These are phyloP conservation scores for Wickerhamiella lipophila DNA, from an alignment of 805 yeast genomes.

Conservation along the genomic window DNA sequence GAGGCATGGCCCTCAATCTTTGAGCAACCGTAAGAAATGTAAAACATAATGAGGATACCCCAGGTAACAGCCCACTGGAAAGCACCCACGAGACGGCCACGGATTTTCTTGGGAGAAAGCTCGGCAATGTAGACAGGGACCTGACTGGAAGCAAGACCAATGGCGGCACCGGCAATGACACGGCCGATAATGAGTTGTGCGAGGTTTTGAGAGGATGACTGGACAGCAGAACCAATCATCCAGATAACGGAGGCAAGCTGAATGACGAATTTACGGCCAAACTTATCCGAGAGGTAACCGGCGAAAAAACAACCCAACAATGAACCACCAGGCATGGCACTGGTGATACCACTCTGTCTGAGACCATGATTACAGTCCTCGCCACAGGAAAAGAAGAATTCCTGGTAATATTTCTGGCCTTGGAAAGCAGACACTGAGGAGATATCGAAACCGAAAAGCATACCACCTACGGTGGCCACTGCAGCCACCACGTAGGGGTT, in stretches of 20 bases:
- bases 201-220: slow-evolving; percentile 34
- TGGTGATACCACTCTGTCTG: slow-evolving; percentile 63
- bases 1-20: slow-evolving; percentile 34
- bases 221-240: slow-evolving; percentile 49
- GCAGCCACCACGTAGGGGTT: slow-evolving; percentile 47
- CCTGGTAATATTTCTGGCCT: slow-evolving; percentile 35
- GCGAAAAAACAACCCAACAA: slow-evolving; percentile 52
- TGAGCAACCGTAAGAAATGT: slow-evolving; percentile 37
- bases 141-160: slow-evolving; percentile 53
- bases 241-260: slow-evolving; percentile 43
- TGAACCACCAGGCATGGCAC: slow-evolving; percentile 68
- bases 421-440: slow-evolving; percentile 67
- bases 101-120: slow-evolving; percentile 44
- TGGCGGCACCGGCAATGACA: slow-evolving; percentile 48
- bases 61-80: slow-evolving; percentile 53
- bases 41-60: slow-evolving; percentile 54
- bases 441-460: slow-evolving; percentile 68
- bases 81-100: slow-evolving; percentile 48
- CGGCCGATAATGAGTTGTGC: slow-evolving; percentile 43
- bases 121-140: slow-evolving; percentile 59
- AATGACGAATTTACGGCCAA: slow-evolving; percentile 48
- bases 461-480: slow-evolving; percentile 54
- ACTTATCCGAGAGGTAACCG: slow-evolving; percentile 36
- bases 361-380: slow-evolving; percentile 27
- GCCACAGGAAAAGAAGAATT: slow-evolving; percentile 42